These are phyloP conservation scores for Botrytis fragariae DNA, from an alignment of 2,329 filamentous ascomycete genomes.

Conservation along the genomic window DNA sequence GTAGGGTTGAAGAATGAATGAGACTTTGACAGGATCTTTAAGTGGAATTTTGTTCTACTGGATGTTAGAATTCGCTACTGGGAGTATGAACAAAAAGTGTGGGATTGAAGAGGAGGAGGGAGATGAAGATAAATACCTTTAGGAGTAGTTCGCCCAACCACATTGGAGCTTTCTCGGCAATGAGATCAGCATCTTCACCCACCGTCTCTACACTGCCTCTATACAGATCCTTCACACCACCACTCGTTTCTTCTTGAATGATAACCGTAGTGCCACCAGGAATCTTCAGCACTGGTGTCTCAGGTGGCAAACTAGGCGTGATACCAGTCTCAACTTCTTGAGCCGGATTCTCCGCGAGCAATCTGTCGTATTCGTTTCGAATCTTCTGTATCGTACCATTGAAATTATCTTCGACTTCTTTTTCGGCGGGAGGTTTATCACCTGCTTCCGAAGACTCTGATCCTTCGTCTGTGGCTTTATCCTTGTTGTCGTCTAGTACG, in stretches of 20 bases:
- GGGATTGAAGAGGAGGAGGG: not conserved
- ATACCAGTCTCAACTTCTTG: conserved; percentile 60
- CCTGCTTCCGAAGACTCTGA: conserved; percentile 58
- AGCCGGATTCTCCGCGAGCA: conserved; percentile 54
- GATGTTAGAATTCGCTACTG: conserved; percentile 5
- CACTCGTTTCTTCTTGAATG: conserved; percentile 66
- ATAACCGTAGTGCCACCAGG: conserved; percentile 66
- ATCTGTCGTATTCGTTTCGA: conserved; percentile 69
- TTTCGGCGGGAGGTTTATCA: conserved; percentile 63
- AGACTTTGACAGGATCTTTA: conserved; percentile 96
- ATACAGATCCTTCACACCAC: conserved; percentile 80
- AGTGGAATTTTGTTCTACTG: conserved; percentile 71
- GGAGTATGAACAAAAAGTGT: not conserved
- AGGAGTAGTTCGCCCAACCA: conserved; percentile 91
- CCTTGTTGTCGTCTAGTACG: conserved; percentile 73
- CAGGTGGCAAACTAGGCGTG: conserved; percentile 65
- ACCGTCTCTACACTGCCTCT: conserved; percentile 80
- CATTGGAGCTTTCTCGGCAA: conserved; percentile 83
- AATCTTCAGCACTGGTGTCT: conserved; percentile 74
- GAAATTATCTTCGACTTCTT: conserved; percentile 73
- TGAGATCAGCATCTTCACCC: conserved; percentile 72
- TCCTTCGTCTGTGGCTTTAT: conserved; percentile 67
- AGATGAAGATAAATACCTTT: conserved; percentile 46
- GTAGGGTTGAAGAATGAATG: conserved; percentile 84
- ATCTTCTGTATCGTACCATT: conserved; percentile 71